Percentiles rank a stretch among this genome's conserved stretches.
These are phyloP conservation scores for Zanthoxylum bungeanum DNA, from an alignment of 345 rosid genomes.

Conservation along the genomic window DNA sequence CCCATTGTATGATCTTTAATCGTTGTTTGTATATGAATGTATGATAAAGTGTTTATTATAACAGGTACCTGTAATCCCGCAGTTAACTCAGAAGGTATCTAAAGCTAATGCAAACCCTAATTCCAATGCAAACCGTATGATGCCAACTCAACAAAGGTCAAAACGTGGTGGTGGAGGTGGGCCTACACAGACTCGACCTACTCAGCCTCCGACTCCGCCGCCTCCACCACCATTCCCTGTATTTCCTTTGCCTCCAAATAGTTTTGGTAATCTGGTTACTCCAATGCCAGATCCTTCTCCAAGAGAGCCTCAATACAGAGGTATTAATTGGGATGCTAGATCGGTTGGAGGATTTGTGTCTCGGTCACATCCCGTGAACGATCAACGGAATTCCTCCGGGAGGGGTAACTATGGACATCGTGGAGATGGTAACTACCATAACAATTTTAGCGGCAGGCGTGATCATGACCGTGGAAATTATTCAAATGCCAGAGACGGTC, in stretches of 20 bases:
- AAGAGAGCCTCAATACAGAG: constrained; percentile 36
- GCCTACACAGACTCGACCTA: constrained; percentile 29
- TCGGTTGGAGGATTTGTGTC: constrained; percentile 36
- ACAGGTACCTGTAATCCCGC: constrained; percentile 32
- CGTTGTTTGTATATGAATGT: background rate
- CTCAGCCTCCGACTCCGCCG: constrained; percentile 29
- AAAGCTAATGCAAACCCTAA: constrained; percentile 32
- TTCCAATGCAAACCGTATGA: constrained; percentile 25
- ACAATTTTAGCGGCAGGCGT: constrained; percentile 40
- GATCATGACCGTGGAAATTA: constrained; percentile 50
- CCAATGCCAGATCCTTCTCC: constrained; percentile 33
- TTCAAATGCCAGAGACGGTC: constrained; percentile 44
- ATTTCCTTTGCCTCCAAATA: constrained; percentile 29
- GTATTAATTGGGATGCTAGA: constrained; percentile 45
- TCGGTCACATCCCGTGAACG: constrained; percentile 34
- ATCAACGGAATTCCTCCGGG: constrained; percentile 39
- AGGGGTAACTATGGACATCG: constrained; percentile 52
- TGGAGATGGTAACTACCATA: constrained; percentile 43
- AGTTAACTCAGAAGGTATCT: constrained; percentile 32
- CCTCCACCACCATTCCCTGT: constrained; percentile 45
- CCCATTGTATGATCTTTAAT: no score
- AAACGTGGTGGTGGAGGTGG: constrained; percentile 37
- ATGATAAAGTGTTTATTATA: background rate
- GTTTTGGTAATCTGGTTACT: constrained; percentile 29
- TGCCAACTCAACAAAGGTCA: constrained; percentile 32